These are phyloP conservation scores for Fraxinus angustifolia DNA, from an alignment of 305 asterid genomes.

Conservation along the genomic window DNA sequence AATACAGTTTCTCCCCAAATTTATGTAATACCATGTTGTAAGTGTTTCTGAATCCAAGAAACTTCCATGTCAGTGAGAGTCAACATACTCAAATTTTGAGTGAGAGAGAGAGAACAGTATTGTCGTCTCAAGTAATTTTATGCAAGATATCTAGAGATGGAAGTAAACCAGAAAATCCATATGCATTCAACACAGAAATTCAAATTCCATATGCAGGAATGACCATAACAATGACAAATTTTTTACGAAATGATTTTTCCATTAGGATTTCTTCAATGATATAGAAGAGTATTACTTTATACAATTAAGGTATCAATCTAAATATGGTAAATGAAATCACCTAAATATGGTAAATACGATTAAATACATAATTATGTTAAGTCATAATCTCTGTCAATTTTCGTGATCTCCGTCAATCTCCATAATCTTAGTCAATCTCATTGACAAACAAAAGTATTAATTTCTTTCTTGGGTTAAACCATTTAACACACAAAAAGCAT, in stretches of 20 bases:
- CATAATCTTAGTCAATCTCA: not conserved
- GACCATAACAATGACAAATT: not conserved
- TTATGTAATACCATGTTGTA: conserved; percentile 58
- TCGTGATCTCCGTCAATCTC: not conserved
- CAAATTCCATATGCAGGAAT: not conserved
- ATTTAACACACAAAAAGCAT: not conserved
- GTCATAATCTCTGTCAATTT: not conserved
- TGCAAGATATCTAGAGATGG: not conserved
- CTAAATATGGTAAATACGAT: not conserved
- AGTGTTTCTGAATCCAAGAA: conserved; percentile 43
- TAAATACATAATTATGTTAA: too few species aligned
- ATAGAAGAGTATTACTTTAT: not conserved
- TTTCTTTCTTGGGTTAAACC: not conserved
- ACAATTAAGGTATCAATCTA: not conserved
- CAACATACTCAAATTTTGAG: not conserved
- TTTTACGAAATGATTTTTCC: not conserved
- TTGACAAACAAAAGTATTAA: not conserved
- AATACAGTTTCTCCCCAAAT: conserved; percentile 56
- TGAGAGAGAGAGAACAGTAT: not conserved
- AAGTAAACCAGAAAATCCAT: not conserved
- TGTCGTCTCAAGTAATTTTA: conserved; percentile 3
- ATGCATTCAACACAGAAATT: not conserved
- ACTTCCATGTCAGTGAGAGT: conserved; percentile 19
- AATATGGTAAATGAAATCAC: too few species aligned
- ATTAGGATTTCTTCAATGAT: not conserved